Base-by-base conservation (phyloP, 495 filamentous ascomycete genomes). In the Aspergillus baeticus region DNA sequence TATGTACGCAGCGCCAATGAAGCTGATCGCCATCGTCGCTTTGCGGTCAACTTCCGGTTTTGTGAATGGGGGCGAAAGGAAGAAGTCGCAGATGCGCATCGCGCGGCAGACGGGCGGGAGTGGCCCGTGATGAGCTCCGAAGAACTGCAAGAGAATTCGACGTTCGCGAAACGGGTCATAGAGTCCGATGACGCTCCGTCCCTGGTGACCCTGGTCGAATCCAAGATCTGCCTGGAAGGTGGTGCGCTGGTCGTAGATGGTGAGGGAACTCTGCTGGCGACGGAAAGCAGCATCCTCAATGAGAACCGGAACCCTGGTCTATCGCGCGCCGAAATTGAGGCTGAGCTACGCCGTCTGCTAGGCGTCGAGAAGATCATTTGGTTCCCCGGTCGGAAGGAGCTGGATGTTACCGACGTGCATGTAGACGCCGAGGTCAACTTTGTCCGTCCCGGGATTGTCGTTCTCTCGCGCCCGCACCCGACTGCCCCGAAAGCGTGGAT, bases 191-290 rank as follows among this genome's bases (percentile, higher is more conserved):
- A 20, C n/a, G 15, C 38, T 3, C 36, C 49, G 0, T 14, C 41
- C 1, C 49, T 49, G 2, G 64, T 71, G 4, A 17, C 43, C 17
- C 55, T 59, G 17, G 56, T 72, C 0, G 21, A 55, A 10, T 63
- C 71, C 1, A 17, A 20, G 8, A 44, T 74, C 11, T 37, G 63
- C 6, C 39, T 69, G 1, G 71, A 74, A 39, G 71, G 71, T 0
- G 71, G 71, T 4, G 69, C 66, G 1, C 61, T 74, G 22, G 68
- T 69, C 21, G 56, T 74, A 34, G 71, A 74, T 21, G 71, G 71
- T 1, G 60, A 74, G 20, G 69, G 71, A 2, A 74, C 69, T 3
- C 61, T 74, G 13, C 58, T 74, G 53, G 71, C 68, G 10, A 65
- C 63, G 39, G 71, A 70, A 52, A 74, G 71, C 49, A 69, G 65